These are phyloP conservation scores for Trypanosoma boissoni DNA, from an alignment of 208 protist genomes.

Conservation along the genomic window DNA sequence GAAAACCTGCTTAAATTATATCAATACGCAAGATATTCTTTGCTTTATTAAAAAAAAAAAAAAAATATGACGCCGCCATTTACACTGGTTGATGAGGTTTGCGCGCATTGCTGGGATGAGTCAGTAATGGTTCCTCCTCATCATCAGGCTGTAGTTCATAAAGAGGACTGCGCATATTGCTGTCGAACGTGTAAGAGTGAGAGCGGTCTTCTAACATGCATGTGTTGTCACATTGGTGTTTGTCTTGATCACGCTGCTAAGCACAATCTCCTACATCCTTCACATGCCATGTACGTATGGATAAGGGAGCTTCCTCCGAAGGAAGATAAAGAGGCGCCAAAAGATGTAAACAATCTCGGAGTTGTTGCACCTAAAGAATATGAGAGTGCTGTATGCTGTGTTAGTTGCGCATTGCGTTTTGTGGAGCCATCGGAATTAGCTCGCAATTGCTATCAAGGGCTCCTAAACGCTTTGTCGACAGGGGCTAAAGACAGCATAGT, in stretches of 20 bases:
- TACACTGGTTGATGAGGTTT: conserved; percentile 46
- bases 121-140: conserved; percentile 33
- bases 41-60: not conserved
- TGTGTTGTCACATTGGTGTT: conserved; percentile 72
- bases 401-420: conserved; percentile 41
- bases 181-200: conserved; percentile 57
- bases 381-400: conserved; percentile 65
- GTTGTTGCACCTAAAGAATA: conserved; percentile 65
- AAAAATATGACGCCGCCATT: conserved; percentile 29
- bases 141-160: conserved; percentile 46
- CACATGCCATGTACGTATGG: conserved; percentile 71
- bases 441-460: conserved; percentile 44
- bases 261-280: conserved; percentile 40
- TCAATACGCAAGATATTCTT: not conserved
- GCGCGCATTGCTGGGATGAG: conserved; percentile 82
- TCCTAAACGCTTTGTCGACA: conserved; percentile 56
- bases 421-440: conserved; percentile 42
- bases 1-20: not conserved
- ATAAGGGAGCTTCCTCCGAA: conserved; percentile 65
- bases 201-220: conserved; percentile 78
- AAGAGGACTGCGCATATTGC: conserved; percentile 90
- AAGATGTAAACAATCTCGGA: conserved; percentile 66
- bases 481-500: conserved; percentile 42
- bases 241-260: conserved; percentile 75
- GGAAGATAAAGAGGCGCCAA: conserved; percentile 25